phyloP scores from a whole-genome alignment of 148 eudicot species.

The Amaranthus cruentus region DNA sequence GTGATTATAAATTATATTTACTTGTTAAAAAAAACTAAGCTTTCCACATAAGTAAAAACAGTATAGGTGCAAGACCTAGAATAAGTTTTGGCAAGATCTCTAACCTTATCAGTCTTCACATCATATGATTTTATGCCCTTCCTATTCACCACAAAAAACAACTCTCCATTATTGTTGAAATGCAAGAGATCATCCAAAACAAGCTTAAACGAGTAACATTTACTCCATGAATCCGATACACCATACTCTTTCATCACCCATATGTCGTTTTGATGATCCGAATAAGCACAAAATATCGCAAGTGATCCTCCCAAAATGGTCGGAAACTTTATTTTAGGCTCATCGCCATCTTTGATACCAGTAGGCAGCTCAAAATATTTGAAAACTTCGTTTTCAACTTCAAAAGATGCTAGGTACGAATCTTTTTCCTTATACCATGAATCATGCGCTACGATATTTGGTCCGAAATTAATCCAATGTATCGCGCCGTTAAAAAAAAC shows the following conservation, averaged over 20 bases:
- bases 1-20: not conserved
- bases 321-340: not conserved
- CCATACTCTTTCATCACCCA: slow-evolving; percentile 31
- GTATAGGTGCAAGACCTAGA: slow-evolving; percentile 6
- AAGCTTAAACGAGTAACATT: slow-evolving; percentile 5
- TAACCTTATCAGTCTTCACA: slow-evolving; percentile 5
- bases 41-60: slow-evolving; percentile 17
- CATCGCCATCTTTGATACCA: not conserved
- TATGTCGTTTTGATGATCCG: not conserved
- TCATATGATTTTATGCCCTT: slow-evolving; percentile 20
- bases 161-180: slow-evolving; percentile 21
- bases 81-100: slow-evolving; percentile 18
- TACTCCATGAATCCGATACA: slow-evolving; percentile 17
- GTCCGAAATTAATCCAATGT: slow-evolving; percentile 22
- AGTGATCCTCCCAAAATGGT: slow-evolving; percentile 13
- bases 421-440: not conserved
- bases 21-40: slow-evolving; percentile 11
- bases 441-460: not conserved
- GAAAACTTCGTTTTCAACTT: slow-evolving; percentile 14
- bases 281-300: slow-evolving; percentile 8
- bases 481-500: slow-evolving; percentile 13
- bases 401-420: slow-evolving; percentile 20
- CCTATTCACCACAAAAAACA: slow-evolving; percentile 5
- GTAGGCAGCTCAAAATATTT: slow-evolving; percentile 8
- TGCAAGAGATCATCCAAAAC: not conserved